These are phyloP conservation scores for Candida sonorensis DNA, from an alignment of 805 yeast genomes.

Conservation along the genomic window DNA sequence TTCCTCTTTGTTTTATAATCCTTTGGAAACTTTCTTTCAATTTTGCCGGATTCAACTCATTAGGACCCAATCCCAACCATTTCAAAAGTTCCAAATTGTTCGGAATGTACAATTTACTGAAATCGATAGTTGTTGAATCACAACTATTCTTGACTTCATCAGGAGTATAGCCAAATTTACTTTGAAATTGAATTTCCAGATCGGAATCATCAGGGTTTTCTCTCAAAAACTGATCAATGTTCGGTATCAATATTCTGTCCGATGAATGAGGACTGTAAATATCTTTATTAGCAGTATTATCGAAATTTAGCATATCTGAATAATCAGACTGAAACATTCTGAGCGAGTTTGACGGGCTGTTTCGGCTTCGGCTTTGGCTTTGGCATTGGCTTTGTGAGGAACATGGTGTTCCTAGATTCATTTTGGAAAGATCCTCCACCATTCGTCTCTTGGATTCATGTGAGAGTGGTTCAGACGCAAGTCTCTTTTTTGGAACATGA, in stretches of 20 bases:
- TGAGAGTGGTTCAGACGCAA: neutral
- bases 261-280: neutral
- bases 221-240: constrained; percentile 19
- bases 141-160: constrained; percentile 1
- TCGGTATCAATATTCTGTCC: constrained; percentile 14
- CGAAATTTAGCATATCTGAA: constrained; percentile 1
- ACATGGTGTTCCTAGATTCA: neutral
- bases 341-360: neutral
- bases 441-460: constrained; percentile 7
- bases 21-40: constrained; percentile 3
- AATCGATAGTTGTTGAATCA: constrained; percentile 9
- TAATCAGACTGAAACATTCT: constrained; percentile 9
- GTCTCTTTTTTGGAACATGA: neutral
- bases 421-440: constrained; percentile 5
- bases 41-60: constrained; percentile 1
- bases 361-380: neutral
- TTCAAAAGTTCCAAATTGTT: constrained; percentile 4
- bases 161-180: neutral
- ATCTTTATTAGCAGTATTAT: neutral
- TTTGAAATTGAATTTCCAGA: too few relatives aligned
- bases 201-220: constrained; percentile 16
- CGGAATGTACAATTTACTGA: constrained; percentile 10
- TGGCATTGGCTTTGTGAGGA: neutral
- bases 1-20: constrained; percentile 2
- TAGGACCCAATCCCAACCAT: constrained; percentile 2